Evolutionary conservation across 208 protist genomes (phyloP), one percentile per base, ranked within the genome.

Genomic region (Trypanosoma cruzi): DNA sequence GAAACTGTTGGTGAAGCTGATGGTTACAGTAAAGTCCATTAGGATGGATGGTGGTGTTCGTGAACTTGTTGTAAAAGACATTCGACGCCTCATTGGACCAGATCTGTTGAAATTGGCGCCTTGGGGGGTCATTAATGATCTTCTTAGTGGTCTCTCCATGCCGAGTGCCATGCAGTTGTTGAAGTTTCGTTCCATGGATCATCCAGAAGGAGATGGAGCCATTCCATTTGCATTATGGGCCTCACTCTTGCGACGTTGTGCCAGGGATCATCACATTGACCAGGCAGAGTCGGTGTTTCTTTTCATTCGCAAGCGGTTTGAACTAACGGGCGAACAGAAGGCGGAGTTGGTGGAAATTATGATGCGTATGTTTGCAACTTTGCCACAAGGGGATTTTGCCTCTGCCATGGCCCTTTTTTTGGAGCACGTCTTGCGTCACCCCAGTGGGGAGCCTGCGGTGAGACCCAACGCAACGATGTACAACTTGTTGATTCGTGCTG

Each of bases 301-400:
- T 22, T 96, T 96, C 67, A 80, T 90, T 49, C 85, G 84, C 8
- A 75, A 82, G 40, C 75, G 84, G 22, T 93, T 93, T 59, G 6
- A 32, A 14, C 75, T 93, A 3, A 68, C 61, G 2, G 52, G 44
- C 31, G 44, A 42, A 31, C 75, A 94, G 69, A 92, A 93, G 72
- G 71, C 85, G 0, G 86, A 96, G 72, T 69, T 96, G 56, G 73
- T 96, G 34, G 88, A 92, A 49, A 94, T 96, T 60, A 89, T 94
- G 85, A 85, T 96, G 75, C 84, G 88, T 40, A 94, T 96, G 91
- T 93, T 93, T 80, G 79, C 80, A 5, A 91, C 88, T 0, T 73
- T 94, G 55, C 63, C 81, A 8, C 77, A 84, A 11, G 50, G 82
- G 6, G 91, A 96, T 75, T 94, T 84, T 49, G 64, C 85, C 29